Evolutionary conservation across 2,329 filamentous ascomycete species (phyloP).

Genomic region (Talaromyces sp.): DNA sequence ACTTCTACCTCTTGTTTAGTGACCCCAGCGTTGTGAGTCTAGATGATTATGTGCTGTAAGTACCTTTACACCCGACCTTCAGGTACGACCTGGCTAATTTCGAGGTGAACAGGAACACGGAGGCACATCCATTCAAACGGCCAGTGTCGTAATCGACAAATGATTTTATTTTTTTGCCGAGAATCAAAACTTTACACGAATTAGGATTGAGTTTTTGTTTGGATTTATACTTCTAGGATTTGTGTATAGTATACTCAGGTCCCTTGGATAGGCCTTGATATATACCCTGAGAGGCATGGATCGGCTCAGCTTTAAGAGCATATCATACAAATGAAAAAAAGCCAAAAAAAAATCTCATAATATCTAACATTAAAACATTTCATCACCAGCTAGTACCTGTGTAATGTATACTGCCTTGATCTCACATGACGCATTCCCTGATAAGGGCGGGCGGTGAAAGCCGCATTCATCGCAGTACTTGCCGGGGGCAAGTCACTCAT

Average conservation of each 20-base stretch:
- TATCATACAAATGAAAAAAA: not conserved
- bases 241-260: not conserved
- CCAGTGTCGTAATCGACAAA: constrained; percentile 15
- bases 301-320: not conserved
- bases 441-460: constrained; percentile 18
- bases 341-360: not conserved
- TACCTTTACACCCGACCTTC: constrained; percentile 18
- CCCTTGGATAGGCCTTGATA: not conserved
- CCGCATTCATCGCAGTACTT: not conserved
- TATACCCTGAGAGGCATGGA: not conserved
- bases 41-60: constrained; percentile 48
- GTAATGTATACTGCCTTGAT: not conserved
- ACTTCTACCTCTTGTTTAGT: constrained; percentile 48
- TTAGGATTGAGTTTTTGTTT: not conserved
- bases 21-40: constrained; percentile 43
- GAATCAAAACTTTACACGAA: not conserved
- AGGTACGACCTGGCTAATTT: constrained; percentile 17
- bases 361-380: not conserved
- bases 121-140: constrained; percentile 29
- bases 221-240: not conserved
- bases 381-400: not conserved
- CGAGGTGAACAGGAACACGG: constrained; percentile 31
- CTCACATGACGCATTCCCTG: constrained; percentile 12
- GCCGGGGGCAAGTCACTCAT: constrained; percentile 17
- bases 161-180: not conserved